Base-by-base conservation (phyloP, 768 basidiomycete species). In the Sporobolomyces phaffii region DNA sequence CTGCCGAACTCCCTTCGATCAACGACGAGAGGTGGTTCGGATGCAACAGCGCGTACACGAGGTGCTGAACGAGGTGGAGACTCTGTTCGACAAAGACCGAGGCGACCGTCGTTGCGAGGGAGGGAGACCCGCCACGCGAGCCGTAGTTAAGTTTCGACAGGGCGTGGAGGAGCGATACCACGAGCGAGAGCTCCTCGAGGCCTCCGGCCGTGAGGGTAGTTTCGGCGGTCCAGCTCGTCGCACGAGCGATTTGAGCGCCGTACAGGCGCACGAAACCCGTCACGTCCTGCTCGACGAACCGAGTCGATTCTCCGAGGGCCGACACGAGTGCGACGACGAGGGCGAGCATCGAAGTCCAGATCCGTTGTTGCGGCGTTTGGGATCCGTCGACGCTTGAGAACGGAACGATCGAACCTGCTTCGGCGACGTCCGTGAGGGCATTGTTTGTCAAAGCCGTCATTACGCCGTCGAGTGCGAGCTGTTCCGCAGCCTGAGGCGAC, bases 1-100 rank as follows among this genome's bases (percentile, higher is more conserved):
- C 90, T 2, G 82, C 76, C 0, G 87, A 87, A 18, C 89, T 81
- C 9, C 90, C 87, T 64, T 93, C 90, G 72, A 93, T 80, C 31
- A 90, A 80, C 70, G 86, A 86, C 2, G 87, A 85, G 17, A 96
- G 82, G 73, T 91, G 87, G 73, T 92, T 89, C 10, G 92, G 92
- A 77, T 97, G 92, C 0, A 90, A 87, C 51, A 94, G 81, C 0
- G 90, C 88, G 70, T 92, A 91, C 77, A 91, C 92, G 68, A 96
- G 78, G 70, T 91, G 88, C 74, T 91, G 90, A 1, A 96, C 81
- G 29, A 94, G 69, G 56, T 62, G 38, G 11, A 70, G 44, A 11
- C 28, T 28, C 43, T 53, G 61, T 65, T 81, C 81, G 7, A 89
- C 85, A 43, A 92, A 83, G 15, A 60, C 62, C 45, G 41, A 13